A percentile compares a stretch with the other conserved stretches of the same genome.
phyloP scores from a whole-genome alignment of 73 alveolate species.

The Paramecium tetraurelia region DNA sequence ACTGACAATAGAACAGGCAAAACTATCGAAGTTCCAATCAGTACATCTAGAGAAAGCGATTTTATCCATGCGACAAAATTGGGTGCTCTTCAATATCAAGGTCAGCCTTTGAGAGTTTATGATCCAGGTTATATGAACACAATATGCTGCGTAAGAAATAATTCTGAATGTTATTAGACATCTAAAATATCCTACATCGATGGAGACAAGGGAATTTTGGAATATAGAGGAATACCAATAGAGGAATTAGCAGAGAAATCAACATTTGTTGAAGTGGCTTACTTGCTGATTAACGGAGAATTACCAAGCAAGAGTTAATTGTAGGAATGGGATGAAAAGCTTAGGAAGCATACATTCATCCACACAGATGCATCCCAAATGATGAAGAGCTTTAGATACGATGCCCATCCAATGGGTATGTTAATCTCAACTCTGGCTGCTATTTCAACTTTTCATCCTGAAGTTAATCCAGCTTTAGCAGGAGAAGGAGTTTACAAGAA shows the following conservation, averaged over 20 bases:
- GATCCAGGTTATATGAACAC: constrained; percentile 91
- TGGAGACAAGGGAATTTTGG: constrained; percentile 87
- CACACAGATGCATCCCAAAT: constrained; percentile 76
- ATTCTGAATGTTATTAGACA: constrained; percentile 38
- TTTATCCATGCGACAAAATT: constrained; percentile 75
- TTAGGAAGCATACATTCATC: constrained; percentile 72
- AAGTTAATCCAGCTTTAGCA: constrained; percentile 87
- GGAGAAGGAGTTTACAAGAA: constrained; percentile 66
- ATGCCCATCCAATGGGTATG: constrained; percentile 94
- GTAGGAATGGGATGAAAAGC: constrained; percentile 46
- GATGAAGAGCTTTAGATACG: constrained; percentile 86
- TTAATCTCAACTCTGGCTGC: constrained; percentile 82
- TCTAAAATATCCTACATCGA: constrained; percentile 84
- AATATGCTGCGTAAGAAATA: constrained; percentile 70
- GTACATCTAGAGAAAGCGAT: constrained; percentile 55
- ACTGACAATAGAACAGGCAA: constrained; percentile 64
- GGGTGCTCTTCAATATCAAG: constrained; percentile 69
- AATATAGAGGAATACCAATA: constrained; percentile 89
- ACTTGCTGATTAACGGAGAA: constrained; percentile 81
- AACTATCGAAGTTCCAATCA: constrained; percentile 50
- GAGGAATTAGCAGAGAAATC: constrained; percentile 85
- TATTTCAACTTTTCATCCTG: constrained; percentile 86
- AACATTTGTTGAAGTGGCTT: constrained; percentile 80
- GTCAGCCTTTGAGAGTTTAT: constrained; percentile 78
- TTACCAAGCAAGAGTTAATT: constrained; percentile 69